Percentiles rank a stretch among this genome's conserved stretches.
phyloP scores from a whole-genome alignment of 257 asterid genomes.

The Datura wrightii region DNA sequence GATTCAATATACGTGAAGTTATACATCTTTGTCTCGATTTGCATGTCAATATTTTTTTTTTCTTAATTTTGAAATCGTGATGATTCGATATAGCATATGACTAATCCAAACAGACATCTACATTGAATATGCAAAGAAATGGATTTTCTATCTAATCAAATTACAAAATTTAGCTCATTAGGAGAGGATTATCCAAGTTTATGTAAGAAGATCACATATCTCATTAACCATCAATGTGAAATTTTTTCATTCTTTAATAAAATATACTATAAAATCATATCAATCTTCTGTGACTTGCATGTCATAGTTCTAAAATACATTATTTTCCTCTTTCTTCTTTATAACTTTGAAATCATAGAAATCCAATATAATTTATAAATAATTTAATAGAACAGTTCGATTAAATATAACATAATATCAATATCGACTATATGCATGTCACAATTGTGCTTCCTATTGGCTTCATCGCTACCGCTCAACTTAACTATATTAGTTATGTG shows the following conservation, averaged over 20 bases:
- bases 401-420: background rate
- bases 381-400: background rate
- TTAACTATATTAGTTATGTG: background rate
- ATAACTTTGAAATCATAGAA: background rate
- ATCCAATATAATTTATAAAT: background rate
- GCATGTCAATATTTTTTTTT: background rate
- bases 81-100: background rate
- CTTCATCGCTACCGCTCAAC: background rate
- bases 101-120: background rate
- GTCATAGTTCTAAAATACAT: background rate
- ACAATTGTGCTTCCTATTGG: background rate
- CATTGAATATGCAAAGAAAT: background rate
- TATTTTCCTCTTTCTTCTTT: too few species aligned
- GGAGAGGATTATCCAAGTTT: too few species aligned
- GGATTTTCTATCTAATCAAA: too few species aligned
- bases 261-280: background rate
- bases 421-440: background rate
- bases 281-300: background rate
- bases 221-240: too few species aligned
- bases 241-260: too few species aligned
- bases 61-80: background rate
- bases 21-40: background rate
- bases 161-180: too few species aligned
- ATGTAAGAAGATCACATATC: too few species aligned
- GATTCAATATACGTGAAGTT: background rate